Base-by-base conservation (phyloP, 495 filamentous ascomycete species). In the Hypomontagnella submonticulosa region DNA sequence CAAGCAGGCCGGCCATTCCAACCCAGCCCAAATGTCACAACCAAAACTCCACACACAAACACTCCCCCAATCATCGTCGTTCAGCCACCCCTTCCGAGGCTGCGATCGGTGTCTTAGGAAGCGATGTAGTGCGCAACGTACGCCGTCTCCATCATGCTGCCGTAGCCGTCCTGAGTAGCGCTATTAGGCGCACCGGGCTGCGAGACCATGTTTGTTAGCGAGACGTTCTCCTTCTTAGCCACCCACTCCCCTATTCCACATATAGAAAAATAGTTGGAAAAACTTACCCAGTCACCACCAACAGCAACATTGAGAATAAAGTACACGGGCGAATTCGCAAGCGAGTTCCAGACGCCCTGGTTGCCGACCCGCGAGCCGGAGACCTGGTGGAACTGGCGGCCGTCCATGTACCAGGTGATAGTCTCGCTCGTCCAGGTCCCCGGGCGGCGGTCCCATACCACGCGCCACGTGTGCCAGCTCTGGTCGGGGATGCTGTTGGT, bases 261-360 rank as follows among this genome's bases (percentile, higher is more conserved):
- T 33, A n/a, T 6, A 50, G 36, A 66, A 30, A 23, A 42, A 33
- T 7, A 47, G 19, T n/a, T n/a, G 1, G 33, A 41, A 37, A 13
- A 54, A 76, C 79, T 66, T 65, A 82, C 80, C 76, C 79, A 85
- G 53, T 63, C 56, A 1, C 81, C 82, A 5, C 82, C 81, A 47
- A 85, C 81, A 3, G 82, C 82, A 0, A 85, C 79, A 49, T 85
- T 85, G 20, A 84, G 63, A 43, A 80, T 80, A 34, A 84, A 75
- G 58, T 73, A 84, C 53, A 80, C 62, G 0, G 77, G 73, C 27
- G 55, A 70, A 4, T 72, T 63, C 0, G 76, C 73, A 27, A 84
- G 53, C 34, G 67, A 68, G 33, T 59, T 67, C 81, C 80, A 84
- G 18, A 77, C 76, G 4, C 13, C 42, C 54, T 67, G 41, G 63